Base-by-base conservation (phyloP, 2,329 filamentous ascomycete genomes). In the Colletotrichum echinochloae region DNA sequence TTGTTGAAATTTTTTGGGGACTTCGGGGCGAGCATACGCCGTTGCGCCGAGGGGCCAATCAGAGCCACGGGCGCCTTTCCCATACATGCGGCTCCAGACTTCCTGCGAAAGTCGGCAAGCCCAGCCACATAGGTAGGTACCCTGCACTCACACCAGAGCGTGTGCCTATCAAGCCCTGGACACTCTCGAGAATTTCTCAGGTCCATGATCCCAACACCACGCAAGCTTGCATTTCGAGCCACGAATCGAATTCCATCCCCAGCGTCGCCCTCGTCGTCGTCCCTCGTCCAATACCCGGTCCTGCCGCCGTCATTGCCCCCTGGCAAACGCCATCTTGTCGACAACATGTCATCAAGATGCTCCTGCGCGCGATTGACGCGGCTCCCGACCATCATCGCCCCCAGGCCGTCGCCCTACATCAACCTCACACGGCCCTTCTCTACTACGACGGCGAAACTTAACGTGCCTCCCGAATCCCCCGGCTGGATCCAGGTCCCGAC, bases 401-500 rank as follows among this genome's bases (percentile, higher is more conserved):
- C 60, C 33, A 63, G 51, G 60, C 39, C 68, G 11, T 54, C 68
- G 11, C 49, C 62, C 65, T 49, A 30, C 26, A 54, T 71, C 26
- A 66, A 70, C 66, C 54, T 73, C 66, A 71, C 64, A 54, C 76
- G 79, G 68, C 72, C 73, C 41, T 79, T 82, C 69, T 81, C 80
- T 28, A 78, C 77, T 9, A 79, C 79, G 66, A 65, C 72, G 62
- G 48, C 73, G 49, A 72, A 75, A 71, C 78, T 72, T 39, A 64
- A 57, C 6, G 69, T 71, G 73, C 91, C 92, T 23, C 95, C 96
- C 59, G 93, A 98, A 79, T 97, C 94, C 44, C 95, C 96, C 56
- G 88, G 89, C 74, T 98, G 92, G 84, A 92, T 98, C 82, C 90
- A 94, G 74, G 85, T 98, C 65, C 95, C 95, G 57, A 86, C 87